A percentile compares a stretch with the other conserved stretches of the same genome.
phyloP scores from a whole-genome alignment of 1,284 basidiomycete genomes.

The Leccinum pachyderme region DNA sequence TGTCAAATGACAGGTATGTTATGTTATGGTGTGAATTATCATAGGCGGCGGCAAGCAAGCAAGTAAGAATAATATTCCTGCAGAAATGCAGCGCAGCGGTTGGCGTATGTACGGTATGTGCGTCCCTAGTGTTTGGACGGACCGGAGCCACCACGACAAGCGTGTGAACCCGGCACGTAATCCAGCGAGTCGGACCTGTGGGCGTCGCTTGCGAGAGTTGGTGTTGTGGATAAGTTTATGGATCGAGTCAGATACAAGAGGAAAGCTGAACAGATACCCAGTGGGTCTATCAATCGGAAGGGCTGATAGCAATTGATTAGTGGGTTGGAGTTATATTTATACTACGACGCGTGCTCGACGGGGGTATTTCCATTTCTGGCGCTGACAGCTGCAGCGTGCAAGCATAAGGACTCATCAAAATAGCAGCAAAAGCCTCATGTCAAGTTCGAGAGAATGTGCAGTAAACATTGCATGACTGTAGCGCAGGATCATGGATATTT shows the following conservation, averaged over 20 bases:
- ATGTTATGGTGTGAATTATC: no score
- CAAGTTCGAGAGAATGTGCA: background rate
- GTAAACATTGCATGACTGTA: background rate
- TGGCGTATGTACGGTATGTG: background rate
- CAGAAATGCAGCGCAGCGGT: background rate
- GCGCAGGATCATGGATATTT: background rate
- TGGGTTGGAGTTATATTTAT: background rate
- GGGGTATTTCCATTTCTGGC: conserved; percentile 11
- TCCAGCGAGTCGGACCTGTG: background rate
- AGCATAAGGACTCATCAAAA: background rate
- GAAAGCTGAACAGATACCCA: background rate
- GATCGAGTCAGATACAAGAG: background rate
- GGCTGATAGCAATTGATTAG: background rate
- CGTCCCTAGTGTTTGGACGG: background rate
- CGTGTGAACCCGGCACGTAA: conserved; percentile 4
- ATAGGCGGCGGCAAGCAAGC: background rate
- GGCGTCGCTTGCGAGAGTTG: background rate
- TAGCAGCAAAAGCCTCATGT: background rate
- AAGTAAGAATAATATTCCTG: background rate
- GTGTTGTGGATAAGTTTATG: background rate
- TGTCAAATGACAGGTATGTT: background rate
- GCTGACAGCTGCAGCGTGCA: conserved; percentile 3
- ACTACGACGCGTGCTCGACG: background rate
- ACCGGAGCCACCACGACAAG: background rate
- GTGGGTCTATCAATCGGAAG: background rate